These are phyloP conservation scores for Alternaria sp. DNA, from an alignment of 2,329 filamentous ascomycete species.

Conservation along the genomic window DNA sequence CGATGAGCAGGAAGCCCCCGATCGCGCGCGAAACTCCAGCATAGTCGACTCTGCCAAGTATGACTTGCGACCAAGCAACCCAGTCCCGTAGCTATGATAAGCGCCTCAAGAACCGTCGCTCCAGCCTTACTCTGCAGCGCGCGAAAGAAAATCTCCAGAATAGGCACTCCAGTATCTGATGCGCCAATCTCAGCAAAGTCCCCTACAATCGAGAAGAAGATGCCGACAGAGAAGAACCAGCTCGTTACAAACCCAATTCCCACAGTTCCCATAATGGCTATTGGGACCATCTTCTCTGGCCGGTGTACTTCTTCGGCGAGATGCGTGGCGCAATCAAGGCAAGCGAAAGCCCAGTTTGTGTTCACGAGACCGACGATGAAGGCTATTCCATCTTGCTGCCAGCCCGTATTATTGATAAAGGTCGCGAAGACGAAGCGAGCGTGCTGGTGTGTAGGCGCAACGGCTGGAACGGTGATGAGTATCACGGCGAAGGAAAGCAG, in stretches of 20 bases:
- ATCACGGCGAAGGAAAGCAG: slow-evolving; percentile 60
- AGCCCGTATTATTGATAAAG: slow-evolving; percentile 63
- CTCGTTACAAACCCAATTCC: slow-evolving; percentile 60
- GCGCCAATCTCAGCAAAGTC: slow-evolving; percentile 54
- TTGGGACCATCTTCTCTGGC: slow-evolving; percentile 59
- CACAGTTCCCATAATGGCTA: slow-evolving; percentile 61
- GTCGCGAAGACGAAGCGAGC: slow-evolving; percentile 62
- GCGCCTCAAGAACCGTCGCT: slow-evolving; percentile 57
- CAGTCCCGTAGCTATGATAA: slow-evolving; percentile 59
- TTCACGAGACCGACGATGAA: slow-evolving; percentile 64
- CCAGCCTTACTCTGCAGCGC: slow-evolving; percentile 55
- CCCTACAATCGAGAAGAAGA: slow-evolving; percentile 61
- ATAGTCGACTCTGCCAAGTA: slow-evolving; percentile 61
- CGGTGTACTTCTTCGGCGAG: slow-evolving; percentile 61
- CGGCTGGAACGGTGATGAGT: slow-evolving; percentile 58
- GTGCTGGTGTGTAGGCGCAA: slow-evolving; percentile 55
- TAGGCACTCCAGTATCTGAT: slow-evolving; percentile 57
- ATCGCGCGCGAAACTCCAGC: slow-evolving; percentile 64
- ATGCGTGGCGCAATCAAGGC: slow-evolving; percentile 61
- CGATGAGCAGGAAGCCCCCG: slow-evolving; percentile 57
- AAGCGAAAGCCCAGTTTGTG: slow-evolving; percentile 61
- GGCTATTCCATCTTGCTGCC: slow-evolving; percentile 57
- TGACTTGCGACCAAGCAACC: slow-evolving; percentile 59
- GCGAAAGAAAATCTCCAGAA: slow-evolving; percentile 59
- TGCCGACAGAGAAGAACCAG: slow-evolving; percentile 59